Conservation (phyloP, 2,329 filamentous ascomycete species). For the Pseudogymnoascus sp. region DNA sequence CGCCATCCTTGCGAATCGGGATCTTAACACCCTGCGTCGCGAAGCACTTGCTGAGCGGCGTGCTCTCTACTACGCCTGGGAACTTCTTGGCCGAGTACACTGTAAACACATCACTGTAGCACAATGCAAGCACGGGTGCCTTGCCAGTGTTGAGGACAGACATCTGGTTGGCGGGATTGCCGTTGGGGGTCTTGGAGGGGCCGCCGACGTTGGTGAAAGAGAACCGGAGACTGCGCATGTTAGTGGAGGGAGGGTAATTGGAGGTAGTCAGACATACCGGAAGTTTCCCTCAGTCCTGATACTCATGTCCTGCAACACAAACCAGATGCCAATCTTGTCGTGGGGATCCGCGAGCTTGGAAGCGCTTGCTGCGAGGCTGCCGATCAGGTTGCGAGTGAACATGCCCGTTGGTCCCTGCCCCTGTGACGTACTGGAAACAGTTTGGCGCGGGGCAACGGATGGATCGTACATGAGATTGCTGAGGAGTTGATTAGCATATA, state of each 20-base stretch:
- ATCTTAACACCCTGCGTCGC: slow-evolving; percentile 94
- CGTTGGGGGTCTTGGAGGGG: slow-evolving; percentile 30
- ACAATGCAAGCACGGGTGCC: slow-evolving; percentile 73
- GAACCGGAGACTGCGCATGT: slow-evolving; percentile 46
- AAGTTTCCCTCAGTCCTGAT: slow-evolving; percentile 89
- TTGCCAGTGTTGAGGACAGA: slow-evolving; percentile 60
- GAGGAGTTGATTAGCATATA: background rate
- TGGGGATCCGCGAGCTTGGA: slow-evolving; percentile 72
- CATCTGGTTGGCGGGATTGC: slow-evolving; percentile 31
- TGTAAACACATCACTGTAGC: slow-evolving; percentile 82
- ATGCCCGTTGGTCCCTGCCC: slow-evolving; percentile 44
- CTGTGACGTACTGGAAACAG: slow-evolving; percentile 40
- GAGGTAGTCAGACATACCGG: slow-evolving; percentile 47
- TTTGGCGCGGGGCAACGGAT: slow-evolving; percentile 14
- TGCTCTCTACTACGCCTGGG: slow-evolving; percentile 93
- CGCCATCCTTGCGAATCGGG: slow-evolving; percentile 80
- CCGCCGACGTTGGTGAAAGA: slow-evolving; percentile 79
- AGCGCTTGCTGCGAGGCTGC: slow-evolving; percentile 81
- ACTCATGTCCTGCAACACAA: slow-evolving; percentile 89
- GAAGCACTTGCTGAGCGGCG: slow-evolving; percentile 82
- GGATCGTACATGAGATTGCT: background rate
- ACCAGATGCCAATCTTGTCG: slow-evolving; percentile 87
- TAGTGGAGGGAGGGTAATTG: background rate
- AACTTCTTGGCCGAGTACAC: slow-evolving; percentile 98
- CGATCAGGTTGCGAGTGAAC: slow-evolving; percentile 93